These are phyloP conservation scores for Senna tora DNA, from an alignment of 306 rosid genomes.

Conservation along the genomic window DNA sequence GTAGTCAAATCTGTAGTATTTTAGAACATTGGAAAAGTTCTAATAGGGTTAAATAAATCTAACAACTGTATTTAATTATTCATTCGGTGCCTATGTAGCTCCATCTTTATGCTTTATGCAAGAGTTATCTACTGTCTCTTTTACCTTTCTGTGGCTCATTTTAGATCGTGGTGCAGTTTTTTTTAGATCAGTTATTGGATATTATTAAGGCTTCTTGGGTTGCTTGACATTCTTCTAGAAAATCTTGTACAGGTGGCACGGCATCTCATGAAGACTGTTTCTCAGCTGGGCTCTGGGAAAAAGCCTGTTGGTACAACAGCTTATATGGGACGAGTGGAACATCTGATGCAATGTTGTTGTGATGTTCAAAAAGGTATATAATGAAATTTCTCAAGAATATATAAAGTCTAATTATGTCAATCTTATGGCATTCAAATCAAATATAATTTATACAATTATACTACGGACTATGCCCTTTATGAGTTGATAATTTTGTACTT, in stretches of 20 bases:
- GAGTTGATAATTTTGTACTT: conserved; percentile 20
- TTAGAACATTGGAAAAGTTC: conserved; percentile 18
- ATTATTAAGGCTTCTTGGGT: conserved; percentile 23
- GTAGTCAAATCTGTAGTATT: conserved; percentile 25
- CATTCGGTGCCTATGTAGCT: conserved; percentile 1
- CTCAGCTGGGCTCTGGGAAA: conserved; percentile 80
- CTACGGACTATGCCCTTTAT: conserved; percentile 16
- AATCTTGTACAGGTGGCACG: conserved; percentile 74
- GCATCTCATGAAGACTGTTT: conserved; percentile 85
- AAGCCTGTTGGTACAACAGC: conserved; percentile 88
- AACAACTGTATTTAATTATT: conserved; percentile 12
- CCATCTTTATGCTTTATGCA: conserved; percentile 26
- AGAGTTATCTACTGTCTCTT: conserved; percentile 27
- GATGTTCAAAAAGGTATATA: conserved; percentile 75
- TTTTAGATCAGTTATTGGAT: conserved; percentile 25
- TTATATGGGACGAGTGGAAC: conserved; percentile 74
- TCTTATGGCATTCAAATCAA: conserved; percentile 29
- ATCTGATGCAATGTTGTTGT: conserved; percentile 60
- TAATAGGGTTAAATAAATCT: conserved; percentile 13
- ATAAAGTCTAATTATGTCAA: conserved; percentile 13
- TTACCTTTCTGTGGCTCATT: conserved; percentile 1
- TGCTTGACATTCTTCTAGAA: conserved; percentile 30
- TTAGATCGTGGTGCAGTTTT: conserved; percentile 12
- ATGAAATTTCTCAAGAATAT: conserved; percentile 26
- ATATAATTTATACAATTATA: conserved; percentile 21